These are phyloP conservation scores for Mycena filopes DNA, from an alignment of 768 basidiomycete genomes.

Conservation along the genomic window DNA sequence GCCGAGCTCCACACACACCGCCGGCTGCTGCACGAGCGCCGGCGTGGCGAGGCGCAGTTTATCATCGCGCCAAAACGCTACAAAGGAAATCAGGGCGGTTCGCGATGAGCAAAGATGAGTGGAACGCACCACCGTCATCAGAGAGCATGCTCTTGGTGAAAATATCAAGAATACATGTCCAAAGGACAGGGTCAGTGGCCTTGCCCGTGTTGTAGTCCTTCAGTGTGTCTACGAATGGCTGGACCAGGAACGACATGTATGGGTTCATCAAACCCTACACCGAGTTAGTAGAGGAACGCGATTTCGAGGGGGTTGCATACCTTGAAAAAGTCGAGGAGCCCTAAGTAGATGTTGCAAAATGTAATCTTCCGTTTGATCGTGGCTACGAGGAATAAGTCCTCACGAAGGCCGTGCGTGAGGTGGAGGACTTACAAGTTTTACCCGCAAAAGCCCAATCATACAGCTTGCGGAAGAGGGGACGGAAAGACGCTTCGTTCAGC, in stretches of 20 bases:
- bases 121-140: slow-evolving; percentile 81
- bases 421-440: slow-evolving; percentile 53
- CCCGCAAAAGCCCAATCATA: slow-evolving; percentile 94
- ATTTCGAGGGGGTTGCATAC: slow-evolving; percentile 47
- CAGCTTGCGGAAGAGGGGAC: slow-evolving; percentile 88
- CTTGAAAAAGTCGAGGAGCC: slow-evolving; percentile 90
- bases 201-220: slow-evolving; percentile 54
- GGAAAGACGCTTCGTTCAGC: slow-evolving; percentile 91
- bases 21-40: slow-evolving; percentile 73
- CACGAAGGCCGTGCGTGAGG: neutral
- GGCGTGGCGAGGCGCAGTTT: slow-evolving; percentile 72
- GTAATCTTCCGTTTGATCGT: slow-evolving; percentile 66
- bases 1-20: slow-evolving; percentile 53
- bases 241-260: slow-evolving; percentile 84
- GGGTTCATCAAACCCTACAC: slow-evolving; percentile 86
- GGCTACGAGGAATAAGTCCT: slow-evolving; percentile 34
- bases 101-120: slow-evolving; percentile 1
- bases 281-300: neutral
- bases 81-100: slow-evolving; percentile 1
- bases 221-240: slow-evolving; percentile 73
- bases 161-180: slow-evolving; percentile 69
- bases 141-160: slow-evolving; percentile 75
- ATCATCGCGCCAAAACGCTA: slow-evolving; percentile 93
- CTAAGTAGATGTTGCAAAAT: slow-evolving; percentile 79
- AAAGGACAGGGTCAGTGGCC: slow-evolving; percentile 58